phyloP scores from a whole-genome alignment of 352 stramenopile species.

The Pythium folliculosum region DNA sequence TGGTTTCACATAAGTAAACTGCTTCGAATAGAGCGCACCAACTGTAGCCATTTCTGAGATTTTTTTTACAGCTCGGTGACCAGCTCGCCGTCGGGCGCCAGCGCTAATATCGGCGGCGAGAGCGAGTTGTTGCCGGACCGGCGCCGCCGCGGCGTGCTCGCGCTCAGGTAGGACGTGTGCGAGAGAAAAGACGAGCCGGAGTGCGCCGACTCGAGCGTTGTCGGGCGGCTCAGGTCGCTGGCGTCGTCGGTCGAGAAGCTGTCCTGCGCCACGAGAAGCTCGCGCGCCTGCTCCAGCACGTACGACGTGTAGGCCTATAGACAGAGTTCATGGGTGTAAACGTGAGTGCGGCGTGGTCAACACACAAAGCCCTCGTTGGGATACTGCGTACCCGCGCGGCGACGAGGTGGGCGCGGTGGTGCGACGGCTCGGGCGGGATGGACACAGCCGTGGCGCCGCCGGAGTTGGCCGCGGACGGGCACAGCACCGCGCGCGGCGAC shows the following conservation, averaged over 20 bases:
- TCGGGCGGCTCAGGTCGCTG: conserved; percentile 6
- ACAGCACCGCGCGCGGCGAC: conserved; percentile 14
- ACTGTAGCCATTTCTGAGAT: conserved; percentile 10
- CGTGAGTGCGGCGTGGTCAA: too few relatives aligned
- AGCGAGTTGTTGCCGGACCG: background rate
- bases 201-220: conserved; percentile 20
- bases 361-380: too few relatives aligned
- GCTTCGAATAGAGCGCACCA: conserved; percentile 12
- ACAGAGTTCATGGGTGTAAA: background rate
- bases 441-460: conserved; percentile 35
- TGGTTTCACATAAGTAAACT: conserved; percentile 11
- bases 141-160: conserved; percentile 15
- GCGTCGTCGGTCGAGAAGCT: conserved; percentile 10
- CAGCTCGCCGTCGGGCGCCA: background rate
- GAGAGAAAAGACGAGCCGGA: conserved; percentile 21
- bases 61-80: conserved; percentile 19
- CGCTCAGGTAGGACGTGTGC: conserved; percentile 22
- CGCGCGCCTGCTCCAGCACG: conserved; percentile 32
- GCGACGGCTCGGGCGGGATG: conserved; percentile 33
- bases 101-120: background rate
- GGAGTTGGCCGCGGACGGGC: conserved; percentile 29
- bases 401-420: conserved; percentile 29
- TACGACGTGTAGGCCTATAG: conserved; percentile 35
- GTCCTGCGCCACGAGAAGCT: conserved; percentile 27
- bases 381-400: conserved; percentile 14